Evolutionary conservation across 768 basidiomycete species (phyloP), one percentile per base, ranked within the genome.

Genomic region (Boletus rubescentipes): DNA sequence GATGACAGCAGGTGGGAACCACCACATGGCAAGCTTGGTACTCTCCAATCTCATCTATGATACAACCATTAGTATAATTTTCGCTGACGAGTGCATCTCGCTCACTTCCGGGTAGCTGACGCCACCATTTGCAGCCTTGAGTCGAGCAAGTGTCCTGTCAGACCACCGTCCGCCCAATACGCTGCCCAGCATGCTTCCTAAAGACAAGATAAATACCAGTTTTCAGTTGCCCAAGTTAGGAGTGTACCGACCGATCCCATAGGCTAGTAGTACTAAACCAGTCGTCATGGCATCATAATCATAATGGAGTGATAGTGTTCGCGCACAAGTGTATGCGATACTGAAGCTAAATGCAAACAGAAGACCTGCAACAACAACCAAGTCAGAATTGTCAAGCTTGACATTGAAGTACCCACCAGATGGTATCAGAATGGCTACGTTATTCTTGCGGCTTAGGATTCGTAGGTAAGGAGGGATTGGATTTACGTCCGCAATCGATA

Each of bases 201-300:
- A 3, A 26, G 37, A 35, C 8, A 40, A 32, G 23, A 9, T 4
- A 35, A 52, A 40, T 9, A 29, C 5, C 2, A 0, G 18, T 23
- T 20, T 11, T 23, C 26, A 3, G 1, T 21, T 15, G 9, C 12
- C 20, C n/a, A n/a, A 36, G 10, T 5, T 6, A n/a, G 2, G 5
- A 18, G 7, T 35, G 6, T 44, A 63, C 78, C 26, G 36, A 84
- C 88, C 88, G 3, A 82, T 61, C 34, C 93, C 93, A 64, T 81
- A 92, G 0, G 88, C 68, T 12, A 97, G 79, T 2, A 93, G 76
- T 6, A 93, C 84, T 18, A 94, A 70, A 9, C 94, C 94, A 40
- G 87, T 87, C 43, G 80, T 76, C 29, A 97, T 72, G 1, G 93
- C 77, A 50, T 82, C 74, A 67, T 87, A 94, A 31, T 77, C 61